Evolutionary conservation across 495 filamentous ascomycete species (phyloP).

Genomic region (Annulohypoxylon moriforme): DNA sequence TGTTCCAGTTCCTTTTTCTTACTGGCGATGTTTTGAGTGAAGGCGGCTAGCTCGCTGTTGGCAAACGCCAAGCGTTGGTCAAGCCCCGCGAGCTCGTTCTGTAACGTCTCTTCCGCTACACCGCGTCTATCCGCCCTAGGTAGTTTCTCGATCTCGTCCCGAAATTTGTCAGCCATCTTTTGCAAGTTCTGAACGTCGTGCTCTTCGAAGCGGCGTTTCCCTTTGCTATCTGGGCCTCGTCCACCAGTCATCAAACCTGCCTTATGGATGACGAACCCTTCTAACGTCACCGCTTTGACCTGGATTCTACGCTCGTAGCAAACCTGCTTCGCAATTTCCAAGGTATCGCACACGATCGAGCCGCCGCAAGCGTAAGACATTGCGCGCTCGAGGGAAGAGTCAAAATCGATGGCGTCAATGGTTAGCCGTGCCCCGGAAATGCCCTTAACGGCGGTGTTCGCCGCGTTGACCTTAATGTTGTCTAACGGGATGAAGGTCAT

Average conservation of each 20-base stretch:
- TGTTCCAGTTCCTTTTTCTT: constrained; percentile 86
- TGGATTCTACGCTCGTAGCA: constrained; percentile 87
- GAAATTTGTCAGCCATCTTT: constrained; percentile 72
- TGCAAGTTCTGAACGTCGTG: constrained; percentile 84
- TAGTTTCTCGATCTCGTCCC: constrained; percentile 77
- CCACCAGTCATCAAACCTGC: constrained; percentile 98
- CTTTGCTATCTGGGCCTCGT: constrained; percentile 75
- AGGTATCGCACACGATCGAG: constrained; percentile 92
- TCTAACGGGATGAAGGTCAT: constrained; percentile 95
- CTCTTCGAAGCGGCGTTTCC: constrained; percentile 87
- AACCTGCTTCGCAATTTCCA: constrained; percentile 85
- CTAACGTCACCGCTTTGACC: constrained; percentile 92
- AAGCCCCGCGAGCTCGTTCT: constrained; percentile 83
- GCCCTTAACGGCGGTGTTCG: constrained; percentile 90
- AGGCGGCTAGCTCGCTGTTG: constrained; percentile 79
- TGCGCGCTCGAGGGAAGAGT: constrained; percentile 84
- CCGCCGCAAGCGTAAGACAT: constrained; percentile 96
- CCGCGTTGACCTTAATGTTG: constrained; percentile 91
- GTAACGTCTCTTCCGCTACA: constrained; percentile 80
- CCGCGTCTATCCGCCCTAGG: constrained; percentile 78
- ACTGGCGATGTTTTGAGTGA: constrained; percentile 85
- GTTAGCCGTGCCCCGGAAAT: constrained; percentile 86
- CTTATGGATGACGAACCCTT: constrained; percentile 95
- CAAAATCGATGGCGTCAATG: constrained; percentile 96
- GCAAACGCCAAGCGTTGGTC: constrained; percentile 78